Conservation (phyloP, 495 filamentous ascomycete species). For the Penicillium salamii region DNA sequence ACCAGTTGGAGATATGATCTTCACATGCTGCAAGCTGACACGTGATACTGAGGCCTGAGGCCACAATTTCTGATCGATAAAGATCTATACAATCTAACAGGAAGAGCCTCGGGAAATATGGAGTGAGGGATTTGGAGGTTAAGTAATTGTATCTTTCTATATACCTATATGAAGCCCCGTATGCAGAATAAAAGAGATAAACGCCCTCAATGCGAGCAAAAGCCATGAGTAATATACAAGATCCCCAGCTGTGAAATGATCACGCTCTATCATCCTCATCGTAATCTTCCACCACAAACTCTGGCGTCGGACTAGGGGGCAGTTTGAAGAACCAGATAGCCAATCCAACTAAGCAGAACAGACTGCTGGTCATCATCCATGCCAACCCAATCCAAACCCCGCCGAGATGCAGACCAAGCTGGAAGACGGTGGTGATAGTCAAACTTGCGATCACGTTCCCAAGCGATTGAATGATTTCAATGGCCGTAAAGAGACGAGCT, state of each 20-base stretch:
- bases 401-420: constrained; percentile 44
- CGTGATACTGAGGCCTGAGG: constrained; percentile 6
- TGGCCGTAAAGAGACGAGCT: constrained; percentile 54
- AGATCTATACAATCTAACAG: too few species aligned
- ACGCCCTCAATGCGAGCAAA: neutral
- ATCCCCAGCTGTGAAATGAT: constrained; percentile 4
- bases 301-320: constrained; percentile 20
- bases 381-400: constrained; percentile 54
- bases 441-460: constrained; percentile 54
- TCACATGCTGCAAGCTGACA: constrained; percentile 3
- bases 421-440: constrained; percentile 52
- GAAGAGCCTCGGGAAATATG: too few species aligned
- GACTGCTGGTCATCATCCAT: constrained; percentile 48
- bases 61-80: neutral
- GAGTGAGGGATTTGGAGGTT: too few species aligned
- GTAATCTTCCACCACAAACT: constrained; percentile 27
- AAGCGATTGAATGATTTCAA: constrained; percentile 54
- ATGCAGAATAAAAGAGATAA: neutral
- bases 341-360: constrained; percentile 38
- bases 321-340: constrained; percentile 39
- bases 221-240: constrained; percentile 17
- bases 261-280: constrained; percentile 13
- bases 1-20: constrained; percentile 1
- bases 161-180: neutral
- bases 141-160: too few species aligned